Evolutionary conservation across 2,329 filamentous ascomycete genomes (phyloP).

Genomic region (Phialophora verrucosa): DNA sequence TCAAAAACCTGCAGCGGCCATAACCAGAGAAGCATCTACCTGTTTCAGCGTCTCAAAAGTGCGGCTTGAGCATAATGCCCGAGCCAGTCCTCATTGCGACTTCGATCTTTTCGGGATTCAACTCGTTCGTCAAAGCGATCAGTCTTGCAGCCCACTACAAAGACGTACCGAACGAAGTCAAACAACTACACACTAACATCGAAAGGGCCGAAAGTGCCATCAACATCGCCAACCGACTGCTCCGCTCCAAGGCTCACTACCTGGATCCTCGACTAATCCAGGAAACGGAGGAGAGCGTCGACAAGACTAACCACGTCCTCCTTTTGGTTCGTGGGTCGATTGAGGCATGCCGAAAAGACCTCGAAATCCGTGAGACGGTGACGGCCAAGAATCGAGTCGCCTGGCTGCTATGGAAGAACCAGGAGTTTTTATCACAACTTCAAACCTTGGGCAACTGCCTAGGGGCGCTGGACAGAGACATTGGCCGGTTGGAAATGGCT

Average conservation of each 20-base stretch:
- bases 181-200: slow-evolving; percentile 13
- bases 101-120: slow-evolving; percentile 16
- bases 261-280: slow-evolving; percentile 6
- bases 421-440: slow-evolving; percentile 15
- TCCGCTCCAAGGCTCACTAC: slow-evolving; percentile 8
- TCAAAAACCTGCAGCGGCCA: background rate
- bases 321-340: slow-evolving; percentile 11
- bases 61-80: background rate
- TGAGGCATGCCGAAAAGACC: slow-evolving; percentile 17
- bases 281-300: slow-evolving; percentile 6
- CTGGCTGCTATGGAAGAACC: slow-evolving; percentile 19
- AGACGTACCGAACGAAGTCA: slow-evolving; percentile 19
- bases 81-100: slow-evolving; percentile 8
- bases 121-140: slow-evolving; percentile 15
- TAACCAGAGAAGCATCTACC: background rate
- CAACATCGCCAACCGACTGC: slow-evolving; percentile 10
- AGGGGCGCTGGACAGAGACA: slow-evolving; percentile 12
- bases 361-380: slow-evolving; percentile 12
- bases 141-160: slow-evolving; percentile 11
- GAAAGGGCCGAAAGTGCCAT: slow-evolving; percentile 11
- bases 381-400: slow-evolving; percentile 5
- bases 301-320: slow-evolving; percentile 5
- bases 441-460: slow-evolving; percentile 12
- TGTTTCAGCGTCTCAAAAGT: background rate
- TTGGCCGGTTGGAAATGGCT: slow-evolving; percentile 14